These are phyloP conservation scores for Helminthosporium solani DNA, from an alignment of 2,329 filamentous ascomycete species.

Conservation along the genomic window DNA sequence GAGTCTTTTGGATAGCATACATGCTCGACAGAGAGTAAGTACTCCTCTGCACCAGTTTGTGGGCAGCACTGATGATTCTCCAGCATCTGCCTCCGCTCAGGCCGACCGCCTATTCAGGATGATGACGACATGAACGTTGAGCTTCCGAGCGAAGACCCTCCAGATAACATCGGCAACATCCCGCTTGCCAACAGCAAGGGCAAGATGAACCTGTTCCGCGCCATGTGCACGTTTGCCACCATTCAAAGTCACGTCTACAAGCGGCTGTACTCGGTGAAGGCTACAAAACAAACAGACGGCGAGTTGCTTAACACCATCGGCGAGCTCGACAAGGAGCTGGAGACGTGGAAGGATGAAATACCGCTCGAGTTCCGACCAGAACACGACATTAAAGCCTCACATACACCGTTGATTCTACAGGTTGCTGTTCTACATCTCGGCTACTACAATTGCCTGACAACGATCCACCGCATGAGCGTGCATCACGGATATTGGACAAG, in stretches of 20 bases:
- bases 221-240: conserved; percentile 86
- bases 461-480: conserved; percentile 97
- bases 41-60: not conserved
- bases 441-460: conserved; percentile 97
- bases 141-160: conserved; percentile 83
- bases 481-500: conserved; percentile 99
- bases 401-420: conserved; percentile 91
- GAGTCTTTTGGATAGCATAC: conserved; percentile 77
- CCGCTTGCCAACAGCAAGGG: conserved; percentile 83
- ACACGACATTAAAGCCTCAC: conserved; percentile 88
- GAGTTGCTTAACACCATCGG: conserved; percentile 94
- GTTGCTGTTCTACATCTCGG: conserved; percentile 93
- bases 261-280: conserved; percentile 86
- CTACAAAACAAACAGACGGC: conserved; percentile 86
- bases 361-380: conserved; percentile 96
- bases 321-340: conserved; percentile 77
- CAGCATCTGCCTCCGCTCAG: conserved; percentile 69
- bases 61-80: conserved; percentile 16
- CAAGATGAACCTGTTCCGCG: conserved; percentile 91
- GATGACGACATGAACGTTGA: conserved; percentile 94
- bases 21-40: conserved; percentile 68
- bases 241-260: conserved; percentile 96
- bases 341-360: conserved; percentile 95
- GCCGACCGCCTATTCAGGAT: conserved; percentile 69
- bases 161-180: conserved; percentile 92